phyloP scores from a whole-genome alignment of 768 basidiomycete species.

The Kwoniella dejecticola region DNA sequence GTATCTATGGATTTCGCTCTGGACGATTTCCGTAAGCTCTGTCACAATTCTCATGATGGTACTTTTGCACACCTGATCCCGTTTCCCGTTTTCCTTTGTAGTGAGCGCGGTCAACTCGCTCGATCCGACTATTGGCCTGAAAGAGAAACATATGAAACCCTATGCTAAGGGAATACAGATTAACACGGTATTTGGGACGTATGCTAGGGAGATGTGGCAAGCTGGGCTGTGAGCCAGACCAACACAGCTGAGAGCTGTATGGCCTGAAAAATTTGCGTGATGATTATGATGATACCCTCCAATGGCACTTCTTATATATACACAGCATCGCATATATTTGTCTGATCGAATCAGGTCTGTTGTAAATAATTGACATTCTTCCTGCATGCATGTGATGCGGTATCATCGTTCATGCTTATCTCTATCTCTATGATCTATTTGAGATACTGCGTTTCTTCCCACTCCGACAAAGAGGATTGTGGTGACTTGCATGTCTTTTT shows the following conservation, averaged over 20 bases:
- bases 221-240: constrained; percentile 5
- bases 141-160: constrained; percentile 29
- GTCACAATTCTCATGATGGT: too few relatives aligned
- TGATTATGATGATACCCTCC: neutral
- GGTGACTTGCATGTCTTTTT: too few relatives aligned
- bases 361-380: neutral
- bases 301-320: neutral
- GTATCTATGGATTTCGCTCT: constrained; percentile 52
- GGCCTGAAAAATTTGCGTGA: neutral
- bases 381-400: neutral
- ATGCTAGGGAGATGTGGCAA: constrained; percentile 46
- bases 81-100: too few relatives aligned
- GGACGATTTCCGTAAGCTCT: constrained; percentile 50
- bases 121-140: constrained; percentile 33
- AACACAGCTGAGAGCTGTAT: too few relatives aligned
- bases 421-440: too few relatives aligned
- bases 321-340: constrained; percentile 6
- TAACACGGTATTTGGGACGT: constrained; percentile 48
- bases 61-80: too few relatives aligned
- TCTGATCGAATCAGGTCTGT: too few relatives aligned
- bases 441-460: too few relatives aligned
- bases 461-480: too few relatives aligned
- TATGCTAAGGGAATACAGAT: constrained; percentile 45
- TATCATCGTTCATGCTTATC: too few relatives aligned
- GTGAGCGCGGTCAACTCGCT: constrained; percentile 50